These are phyloP conservation scores for Pseudoscleropodium purum DNA, from an alignment of 225 moss, liverwort and hornwort species.

Conservation along the genomic window DNA sequence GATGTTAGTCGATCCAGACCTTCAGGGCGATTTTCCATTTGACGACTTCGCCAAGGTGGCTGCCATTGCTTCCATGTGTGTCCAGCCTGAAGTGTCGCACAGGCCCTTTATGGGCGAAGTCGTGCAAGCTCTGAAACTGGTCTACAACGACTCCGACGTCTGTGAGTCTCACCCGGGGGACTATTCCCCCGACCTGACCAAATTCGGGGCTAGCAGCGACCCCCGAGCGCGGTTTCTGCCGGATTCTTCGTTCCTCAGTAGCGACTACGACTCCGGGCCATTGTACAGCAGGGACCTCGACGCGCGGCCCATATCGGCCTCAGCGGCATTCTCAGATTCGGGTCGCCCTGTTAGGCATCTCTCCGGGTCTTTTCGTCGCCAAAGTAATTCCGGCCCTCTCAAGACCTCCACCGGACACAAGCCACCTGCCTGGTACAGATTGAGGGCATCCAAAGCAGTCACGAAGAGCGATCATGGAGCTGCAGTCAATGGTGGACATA, in stretches of 20 bases:
- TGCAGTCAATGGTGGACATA: not conserved
- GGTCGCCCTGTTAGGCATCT: constrained; percentile 22
- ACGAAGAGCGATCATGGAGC: constrained; percentile 37
- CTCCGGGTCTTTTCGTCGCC: constrained; percentile 34
- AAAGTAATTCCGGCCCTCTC: constrained; percentile 47
- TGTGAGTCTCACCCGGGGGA: constrained; percentile 26
- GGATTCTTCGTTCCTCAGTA: constrained; percentile 42
- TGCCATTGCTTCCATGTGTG: constrained; percentile 54
- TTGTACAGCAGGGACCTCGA: constrained; percentile 18
- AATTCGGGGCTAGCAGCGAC: constrained; percentile 17
- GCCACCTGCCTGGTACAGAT: constrained; percentile 39
- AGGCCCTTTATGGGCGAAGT: constrained; percentile 56
- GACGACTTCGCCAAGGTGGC: constrained; percentile 46
- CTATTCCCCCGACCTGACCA: constrained; percentile 21
- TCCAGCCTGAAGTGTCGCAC: constrained; percentile 48
- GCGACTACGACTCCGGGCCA: constrained; percentile 48
- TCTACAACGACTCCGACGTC: constrained; percentile 43
- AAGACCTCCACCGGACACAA: constrained; percentile 40
- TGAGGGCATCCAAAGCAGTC: constrained; percentile 22
- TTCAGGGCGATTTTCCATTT: constrained; percentile 32
- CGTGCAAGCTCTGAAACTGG: constrained; percentile 46
- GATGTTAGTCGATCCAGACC: constrained; percentile 39
- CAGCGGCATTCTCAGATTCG: constrained; percentile 25
- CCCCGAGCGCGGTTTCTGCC: constrained; percentile 44
- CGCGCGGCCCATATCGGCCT: constrained; percentile 26